These are phyloP conservation scores for Xylaria acuta DNA, from an alignment of 495 filamentous ascomycete genomes.

Conservation along the genomic window DNA sequence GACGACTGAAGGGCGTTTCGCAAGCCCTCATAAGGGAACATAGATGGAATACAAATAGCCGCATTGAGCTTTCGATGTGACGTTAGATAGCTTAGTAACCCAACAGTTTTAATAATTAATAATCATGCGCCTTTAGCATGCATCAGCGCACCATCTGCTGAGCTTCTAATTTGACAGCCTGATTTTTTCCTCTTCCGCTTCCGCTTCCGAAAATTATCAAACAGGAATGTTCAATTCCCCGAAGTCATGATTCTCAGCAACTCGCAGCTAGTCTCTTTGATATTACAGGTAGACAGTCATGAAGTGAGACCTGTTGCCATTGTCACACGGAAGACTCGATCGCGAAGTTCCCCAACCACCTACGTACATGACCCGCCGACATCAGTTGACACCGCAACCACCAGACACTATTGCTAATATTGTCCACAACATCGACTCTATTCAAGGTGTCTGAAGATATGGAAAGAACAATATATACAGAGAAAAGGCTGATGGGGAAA, in stretches of 20 bases:
- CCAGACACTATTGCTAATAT: background rate
- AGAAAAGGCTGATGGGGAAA: background rate
- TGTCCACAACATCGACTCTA: background rate
- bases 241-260: background rate
- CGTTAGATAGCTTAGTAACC: background rate
- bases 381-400: background rate
- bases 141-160: background rate
- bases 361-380: background rate
- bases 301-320: background rate
- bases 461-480: background rate
- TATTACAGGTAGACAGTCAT: background rate
- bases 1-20: background rate
- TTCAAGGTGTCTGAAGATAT: background rate
- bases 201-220: constrained; percentile 6
- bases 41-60: background rate
- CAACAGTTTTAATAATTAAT: background rate
- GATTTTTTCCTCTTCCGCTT: background rate
- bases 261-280: background rate
- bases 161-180: background rate
- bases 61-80: background rate
- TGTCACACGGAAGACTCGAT: constrained; percentile 2
- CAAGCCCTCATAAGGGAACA: background rate
- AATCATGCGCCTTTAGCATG: background rate
- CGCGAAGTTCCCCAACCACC: background rate
- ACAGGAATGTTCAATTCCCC: background rate